Evolutionary conservation across 805 yeast genomes (phyloP), one percentile per base, ranked within the genome.

Genomic region (Candida qinlingensis): DNA sequence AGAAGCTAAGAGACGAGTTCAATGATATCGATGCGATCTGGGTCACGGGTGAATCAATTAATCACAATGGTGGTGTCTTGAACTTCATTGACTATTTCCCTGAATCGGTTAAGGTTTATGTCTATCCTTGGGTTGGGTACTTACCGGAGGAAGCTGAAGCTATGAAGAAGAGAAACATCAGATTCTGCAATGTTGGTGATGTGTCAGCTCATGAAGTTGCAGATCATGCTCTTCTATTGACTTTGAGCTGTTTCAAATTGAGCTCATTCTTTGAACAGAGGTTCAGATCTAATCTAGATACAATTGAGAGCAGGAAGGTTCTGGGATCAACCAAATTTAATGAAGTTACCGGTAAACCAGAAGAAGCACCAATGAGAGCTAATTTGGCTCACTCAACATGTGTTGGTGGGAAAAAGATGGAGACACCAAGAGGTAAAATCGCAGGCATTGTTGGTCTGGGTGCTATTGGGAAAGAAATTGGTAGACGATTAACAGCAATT

Each of bases 381-480:
- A 57, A 70, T 60, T 67, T 72, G 51, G 68, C 73, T 0, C 64
- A 66, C 37, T 72, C 77, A 13, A 74, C 74, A 25, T 56, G 60
- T 19, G 64, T 80, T 3, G 82, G 80, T 38, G 72, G 77, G 3
- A 67, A 77, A 27, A 60, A 60, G 30, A 61, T 76, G 55, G 78
- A 63, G 25, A 72, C 80, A 5, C 89, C 90, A 6, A 61, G 64
- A 12, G 80, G 80, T 25, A 82, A 79, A 58, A 69, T 69, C 27
- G 89, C 74, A 1, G 79, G 82, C 3, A 73, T 87, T 34, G 77
- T 85, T 4, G 96, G 95, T 0, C 81, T 86, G 57, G 95, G 96
- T 1, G 71, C 79, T 25, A 87, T 87, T 56, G 96, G 95, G 7
- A 75, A 75, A 60, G 71, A 74, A 31, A 78, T 85, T 49, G 94